Evolutionary conservation across 306 rosid genomes (phyloP), one percentile per base, ranked within the genome.

Genomic region (Trifolium fragiferum): DNA sequence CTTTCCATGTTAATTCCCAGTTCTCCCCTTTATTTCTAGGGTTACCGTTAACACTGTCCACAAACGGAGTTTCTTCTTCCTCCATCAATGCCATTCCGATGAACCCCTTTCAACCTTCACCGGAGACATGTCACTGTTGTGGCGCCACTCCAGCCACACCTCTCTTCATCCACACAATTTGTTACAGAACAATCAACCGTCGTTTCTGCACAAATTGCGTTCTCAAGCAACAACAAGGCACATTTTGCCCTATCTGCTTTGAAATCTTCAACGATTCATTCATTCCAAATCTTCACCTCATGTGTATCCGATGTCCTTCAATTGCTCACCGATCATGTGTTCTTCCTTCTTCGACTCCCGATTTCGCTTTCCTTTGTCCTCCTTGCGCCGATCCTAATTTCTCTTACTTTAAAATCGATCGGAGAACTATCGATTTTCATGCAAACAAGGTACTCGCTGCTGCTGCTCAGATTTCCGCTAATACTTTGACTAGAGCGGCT

Each of bases 191-290:
- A 1, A 23, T 37, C 57, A 77, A 68, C 71, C 82, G 81, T 6
- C 82, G 73, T 20, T 82, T 75, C 81, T 91, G 97, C 83, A 89
- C 92, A 27, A 82, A 91, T 67, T 91, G 97, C 85, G 81, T 89
- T 72, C 90, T 91, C 68, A 86, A 80, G 68, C 76, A 76, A 60
- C 81, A 89, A 53, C 87, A 74, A 0, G 87, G 87, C 27, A 85
- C 73, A 72, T 91, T 89, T 78, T 91, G 97, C 82, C 97, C 97
- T 7, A 49, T 89, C 47, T 91, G 97, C 74, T 84, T 86, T 75
- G 86, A 84, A 20, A 81, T 81, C 59, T 84, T 78, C 79, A 84
- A 89, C n/a, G 76, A 76, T 3, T 18, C 86, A 2, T 88, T 82
- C 3, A 72, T 80, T 0, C 86, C 88, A 0, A 62, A 75, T 14